A percentile compares a stretch with the other conserved stretches of the same genome.
These are phyloP conservation scores for Kalaharituber pfeilii DNA, from an alignment of 2,329 filamentous ascomycete genomes.

Conservation along the genomic window DNA sequence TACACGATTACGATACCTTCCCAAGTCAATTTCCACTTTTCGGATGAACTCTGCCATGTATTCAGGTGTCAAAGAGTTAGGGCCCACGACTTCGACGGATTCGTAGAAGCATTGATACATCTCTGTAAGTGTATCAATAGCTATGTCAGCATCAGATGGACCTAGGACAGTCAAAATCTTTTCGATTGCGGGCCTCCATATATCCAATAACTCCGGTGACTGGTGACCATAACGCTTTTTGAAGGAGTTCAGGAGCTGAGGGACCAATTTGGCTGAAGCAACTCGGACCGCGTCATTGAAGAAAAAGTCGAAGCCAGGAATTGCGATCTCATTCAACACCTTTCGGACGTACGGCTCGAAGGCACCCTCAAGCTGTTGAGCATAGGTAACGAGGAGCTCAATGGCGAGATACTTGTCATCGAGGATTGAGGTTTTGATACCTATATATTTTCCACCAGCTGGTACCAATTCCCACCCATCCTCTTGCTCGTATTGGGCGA, in stretches of 20 bases:
- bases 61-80: conserved; percentile 55
- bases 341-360: conserved; percentile 85
- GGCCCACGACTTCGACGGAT: conserved; percentile 82
- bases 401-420: conserved; percentile 99
- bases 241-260: conserved; percentile 80
- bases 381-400: conserved; percentile 91
- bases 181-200: conserved; percentile 73
- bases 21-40: conserved; percentile 64
- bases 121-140: conserved; percentile 88
- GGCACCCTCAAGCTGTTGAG: conserved; percentile 78
- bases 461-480: conserved; percentile 97
- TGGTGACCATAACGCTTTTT: conserved; percentile 75
- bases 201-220: conserved; percentile 58
- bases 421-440: conserved; percentile 88
- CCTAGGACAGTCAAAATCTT: conserved; percentile 87
- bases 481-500: conserved; percentile 80
- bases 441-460: conserved; percentile 93
- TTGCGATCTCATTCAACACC: conserved; percentile 90
- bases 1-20: conserved; percentile 84
- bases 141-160: conserved; percentile 51
- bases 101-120: conserved; percentile 99
- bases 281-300: conserved; percentile 97
- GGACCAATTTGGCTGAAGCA: conserved; percentile 85
- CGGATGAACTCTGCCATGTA: conserved; percentile 83
- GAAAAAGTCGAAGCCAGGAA: conserved; percentile 91